Conservation (phyloP, 495 filamentous ascomycete genomes). For the Aspergillus bridgeri region DNA sequence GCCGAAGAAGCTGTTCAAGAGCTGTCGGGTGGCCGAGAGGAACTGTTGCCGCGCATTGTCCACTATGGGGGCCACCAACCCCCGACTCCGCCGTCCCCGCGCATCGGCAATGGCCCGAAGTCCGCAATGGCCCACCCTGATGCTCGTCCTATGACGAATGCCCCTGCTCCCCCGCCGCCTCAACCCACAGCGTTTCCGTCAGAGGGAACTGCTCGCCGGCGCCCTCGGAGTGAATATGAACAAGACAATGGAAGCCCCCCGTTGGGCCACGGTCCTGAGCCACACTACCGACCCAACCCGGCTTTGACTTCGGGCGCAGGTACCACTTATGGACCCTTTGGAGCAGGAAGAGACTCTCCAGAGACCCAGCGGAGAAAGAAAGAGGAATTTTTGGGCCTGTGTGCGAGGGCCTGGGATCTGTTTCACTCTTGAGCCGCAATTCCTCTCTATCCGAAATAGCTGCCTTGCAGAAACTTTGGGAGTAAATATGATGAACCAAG, state of each 20-base stretch:
- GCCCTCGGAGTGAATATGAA: constrained; percentile 85
- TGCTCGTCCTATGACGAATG: constrained; percentile 17
- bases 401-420: constrained; percentile 89
- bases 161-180: constrained; percentile 23
- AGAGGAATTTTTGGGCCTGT: constrained; percentile 87
- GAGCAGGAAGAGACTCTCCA: constrained; percentile 74
- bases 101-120: constrained; percentile 33
- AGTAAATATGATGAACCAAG: neutral
- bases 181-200: constrained; percentile 23
- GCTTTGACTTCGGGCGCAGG: constrained; percentile 62
- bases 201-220: constrained; percentile 60
- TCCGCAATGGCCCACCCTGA: constrained; percentile 32
- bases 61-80: constrained; percentile 90
- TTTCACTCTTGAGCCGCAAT: constrained; percentile 81
- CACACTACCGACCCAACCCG: constrained; percentile 55
- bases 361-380: constrained; percentile 85
- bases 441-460: too few species aligned
- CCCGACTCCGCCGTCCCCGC: constrained; percentile 88
- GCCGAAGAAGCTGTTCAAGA: constrained; percentile 93
- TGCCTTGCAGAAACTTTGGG: too few species aligned
- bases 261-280: constrained; percentile 41
- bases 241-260: constrained; percentile 61
- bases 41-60: constrained; percentile 86
- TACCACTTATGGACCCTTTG: constrained; percentile 64
- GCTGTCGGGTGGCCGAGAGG: constrained; percentile 84